Evolutionary conservation across 78 protist genomes (phyloP), one percentile per base, ranked within the genome.

Genomic region (Paulinella micropora): DNA sequence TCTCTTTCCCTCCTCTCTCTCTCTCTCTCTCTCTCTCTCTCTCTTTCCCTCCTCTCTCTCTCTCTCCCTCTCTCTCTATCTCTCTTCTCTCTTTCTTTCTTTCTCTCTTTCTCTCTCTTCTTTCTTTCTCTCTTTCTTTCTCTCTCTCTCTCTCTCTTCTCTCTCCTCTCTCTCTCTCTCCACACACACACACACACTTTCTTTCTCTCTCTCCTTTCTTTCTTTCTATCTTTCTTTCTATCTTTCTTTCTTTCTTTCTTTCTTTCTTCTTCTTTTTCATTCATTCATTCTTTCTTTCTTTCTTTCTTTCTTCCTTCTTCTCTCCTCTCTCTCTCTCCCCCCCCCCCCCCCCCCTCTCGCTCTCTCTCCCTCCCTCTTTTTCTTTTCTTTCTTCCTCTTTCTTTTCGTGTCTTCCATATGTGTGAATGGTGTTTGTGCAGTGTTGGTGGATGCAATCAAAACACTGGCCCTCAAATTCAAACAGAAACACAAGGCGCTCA

Each of bases 361-460:
- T 51, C 15, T 51, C 73, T 51, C 73, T 51, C 73, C 15, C 73
- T 51, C 73, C 15, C 73, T 51, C 73, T 51, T 15, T 51, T 15
- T 51, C 73, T 51, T 15, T 51, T 51, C 73, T 51, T 15, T 51
- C 73, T 51, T 15, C 15, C 73, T 51, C 73, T 51, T 15, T 51
- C 73, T 51, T 23, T 51, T 23, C 15, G 15, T 51, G 15, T 51
- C 6, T 51, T 51, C 6, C 15, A 51, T 51, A 51, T 51, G 15
- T 51, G 15, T 51, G 15, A 23, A 15, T 23, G 6, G 6, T 51
- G 73, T 23, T 51, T 15, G 15, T 6, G 73, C 15, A 6, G 84
- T 81, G 4, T 32, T 97, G 4, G 95, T 96, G 9, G 95, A 97
- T 15, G 97, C 98, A n/a, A 94, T 98, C 87, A 90, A 95, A 32